phyloP scores from a whole-genome alignment of 768 basidiomycete genomes.

The Kwoniella dejecticola region DNA sequence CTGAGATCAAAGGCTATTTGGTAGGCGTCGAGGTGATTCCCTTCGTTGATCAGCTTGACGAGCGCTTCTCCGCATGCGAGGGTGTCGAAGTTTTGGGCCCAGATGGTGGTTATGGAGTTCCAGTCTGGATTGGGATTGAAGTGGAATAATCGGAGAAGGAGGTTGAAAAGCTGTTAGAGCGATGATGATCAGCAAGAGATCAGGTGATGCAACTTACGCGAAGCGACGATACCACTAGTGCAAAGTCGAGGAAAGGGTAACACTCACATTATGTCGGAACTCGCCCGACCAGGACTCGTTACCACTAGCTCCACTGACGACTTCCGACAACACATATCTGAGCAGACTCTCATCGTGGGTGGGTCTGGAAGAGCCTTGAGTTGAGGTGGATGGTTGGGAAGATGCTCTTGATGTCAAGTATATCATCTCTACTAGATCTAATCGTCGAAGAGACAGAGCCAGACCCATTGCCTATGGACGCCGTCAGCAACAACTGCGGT shows the following conservation, averaged over 20 bases:
- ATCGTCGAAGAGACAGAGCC: conserved; percentile 83
- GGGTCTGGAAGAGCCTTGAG: conserved; percentile 59
- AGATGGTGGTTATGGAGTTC: conserved; percentile 79
- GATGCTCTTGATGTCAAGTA: conserved; percentile 55
- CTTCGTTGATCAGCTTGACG: conserved; percentile 36
- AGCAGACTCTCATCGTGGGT: conserved; percentile 71
- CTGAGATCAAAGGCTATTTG: conserved; percentile 95
- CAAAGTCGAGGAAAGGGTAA: too few relatives aligned
- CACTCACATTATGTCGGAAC: conserved; percentile 54
- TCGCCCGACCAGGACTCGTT: conserved; percentile 57
- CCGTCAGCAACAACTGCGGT: not conserved
- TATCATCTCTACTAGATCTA: conserved; percentile 80
- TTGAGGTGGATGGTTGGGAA: conserved; percentile 19
- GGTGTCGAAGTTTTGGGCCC: conserved; percentile 84
- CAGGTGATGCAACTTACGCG: too few relatives aligned
- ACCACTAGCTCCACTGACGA: conserved; percentile 84
- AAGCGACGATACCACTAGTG: too few relatives aligned
- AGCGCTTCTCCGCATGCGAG: conserved; percentile 34
- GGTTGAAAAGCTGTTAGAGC: conserved; percentile 54
- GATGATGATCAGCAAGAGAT: not conserved
- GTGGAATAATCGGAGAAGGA: conserved; percentile 77
- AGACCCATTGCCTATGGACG: conserved; percentile 82
- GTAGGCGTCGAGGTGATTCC: conserved; percentile 75
- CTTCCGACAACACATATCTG: conserved; percentile 88
- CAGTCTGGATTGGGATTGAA: conserved; percentile 66